A percentile compares a stretch with the other conserved stretches of the same genome.
These are phyloP conservation scores for Fusarium subglutinans DNA, from an alignment of 2,329 filamentous ascomycete genomes.

Conservation along the genomic window DNA sequence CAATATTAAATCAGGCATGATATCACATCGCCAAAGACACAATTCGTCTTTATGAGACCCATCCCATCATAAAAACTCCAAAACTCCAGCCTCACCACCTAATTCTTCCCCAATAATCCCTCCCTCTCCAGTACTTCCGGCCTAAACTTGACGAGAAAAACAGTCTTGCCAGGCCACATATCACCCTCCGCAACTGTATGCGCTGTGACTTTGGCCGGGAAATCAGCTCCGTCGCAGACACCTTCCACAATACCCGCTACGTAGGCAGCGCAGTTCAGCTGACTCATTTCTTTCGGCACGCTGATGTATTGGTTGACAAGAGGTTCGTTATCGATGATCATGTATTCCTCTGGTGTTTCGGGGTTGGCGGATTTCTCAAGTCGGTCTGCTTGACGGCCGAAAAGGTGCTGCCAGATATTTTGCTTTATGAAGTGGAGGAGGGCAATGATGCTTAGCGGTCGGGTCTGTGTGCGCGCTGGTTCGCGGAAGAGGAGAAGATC, in stretches of 20 bases:
- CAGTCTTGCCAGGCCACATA: conserved; percentile 96
- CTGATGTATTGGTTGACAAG: conserved; percentile 94
- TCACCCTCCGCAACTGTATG: conserved; percentile 80
- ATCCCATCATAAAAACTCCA: conserved; percentile 19
- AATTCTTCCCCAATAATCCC: conserved; percentile 75
- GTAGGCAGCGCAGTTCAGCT: conserved; percentile 95
- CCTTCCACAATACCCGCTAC: conserved; percentile 96
- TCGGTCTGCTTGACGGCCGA: conserved; percentile 88
- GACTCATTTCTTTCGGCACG: conserved; percentile 93
- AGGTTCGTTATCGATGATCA: conserved; percentile 98
- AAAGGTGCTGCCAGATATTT: conserved; percentile 90
- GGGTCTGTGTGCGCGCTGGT: conserved; percentile 72
- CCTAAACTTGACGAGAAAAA: conserved; percentile 93
- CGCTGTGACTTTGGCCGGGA: conserved; percentile 87
- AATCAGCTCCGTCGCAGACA: conserved; percentile 91
- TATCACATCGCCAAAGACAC: conserved; percentile 11
- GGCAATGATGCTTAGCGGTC: conserved; percentile 87
- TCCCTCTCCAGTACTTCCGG: conserved; percentile 93
- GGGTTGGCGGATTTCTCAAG: conserved; percentile 88
- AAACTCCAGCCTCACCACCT: conserved; percentile 26
- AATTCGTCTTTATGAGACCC: conserved; percentile 12
- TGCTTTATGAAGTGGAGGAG: conserved; percentile 96
- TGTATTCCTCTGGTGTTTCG: conserved; percentile 91
- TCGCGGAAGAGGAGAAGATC: conserved; percentile 93
- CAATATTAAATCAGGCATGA: conserved; percentile 10